These are phyloP conservation scores for Candida wancherniae DNA, from an alignment of 805 yeast species.

Conservation along the genomic window DNA sequence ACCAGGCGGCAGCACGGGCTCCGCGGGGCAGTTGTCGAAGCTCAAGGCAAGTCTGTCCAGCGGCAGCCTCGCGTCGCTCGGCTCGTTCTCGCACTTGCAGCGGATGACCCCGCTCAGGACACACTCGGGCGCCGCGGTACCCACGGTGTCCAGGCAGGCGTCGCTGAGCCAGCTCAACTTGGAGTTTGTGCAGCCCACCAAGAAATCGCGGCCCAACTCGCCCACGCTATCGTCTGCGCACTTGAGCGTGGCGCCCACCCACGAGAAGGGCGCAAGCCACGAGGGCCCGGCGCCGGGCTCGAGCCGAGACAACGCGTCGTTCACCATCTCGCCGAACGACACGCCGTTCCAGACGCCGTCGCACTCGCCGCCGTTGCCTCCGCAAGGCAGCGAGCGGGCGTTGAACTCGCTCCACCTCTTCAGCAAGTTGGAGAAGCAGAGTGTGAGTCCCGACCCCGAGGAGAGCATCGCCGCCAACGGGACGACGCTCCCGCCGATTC, in stretches of 20 bases:
- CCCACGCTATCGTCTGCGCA: conserved; percentile 25
- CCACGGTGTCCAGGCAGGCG: conserved; percentile 20
- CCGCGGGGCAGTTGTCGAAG: conserved; percentile 19
- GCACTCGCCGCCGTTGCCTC: conserved; percentile 43
- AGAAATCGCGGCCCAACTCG: conserved; percentile 47
- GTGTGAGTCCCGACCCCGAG: conserved; percentile 2
- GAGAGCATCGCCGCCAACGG: conserved; percentile 37
- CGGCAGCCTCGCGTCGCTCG: conserved; percentile 12
- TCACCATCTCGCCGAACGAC: conserved; percentile 34
- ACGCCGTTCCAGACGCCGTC: conserved; percentile 48
- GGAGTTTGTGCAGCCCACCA: conserved; percentile 31
- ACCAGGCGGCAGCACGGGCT: conserved; percentile 15
- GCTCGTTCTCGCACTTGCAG: conserved; percentile 20
- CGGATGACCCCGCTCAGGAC: conserved; percentile 43
- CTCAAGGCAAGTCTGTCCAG: conserved; percentile 20
- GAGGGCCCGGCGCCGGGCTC: conserved; percentile 6
- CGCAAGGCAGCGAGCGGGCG: conserved; percentile 18
- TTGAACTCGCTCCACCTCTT: conserved; percentile 21
- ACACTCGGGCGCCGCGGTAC: not conserved
- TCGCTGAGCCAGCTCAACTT: conserved; percentile 33
- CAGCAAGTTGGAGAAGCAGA: conserved; percentile 22
- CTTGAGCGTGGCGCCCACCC: conserved; percentile 4
- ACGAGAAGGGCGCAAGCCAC: conserved; percentile 2
- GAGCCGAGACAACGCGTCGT: conserved; percentile 17
- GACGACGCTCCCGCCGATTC: conserved; percentile 38